Evolutionary conservation across 2,329 filamentous ascomycete species (phyloP), one percentile per base, ranked within the genome.

Genomic region (Pestalotiopsis fici): DNA sequence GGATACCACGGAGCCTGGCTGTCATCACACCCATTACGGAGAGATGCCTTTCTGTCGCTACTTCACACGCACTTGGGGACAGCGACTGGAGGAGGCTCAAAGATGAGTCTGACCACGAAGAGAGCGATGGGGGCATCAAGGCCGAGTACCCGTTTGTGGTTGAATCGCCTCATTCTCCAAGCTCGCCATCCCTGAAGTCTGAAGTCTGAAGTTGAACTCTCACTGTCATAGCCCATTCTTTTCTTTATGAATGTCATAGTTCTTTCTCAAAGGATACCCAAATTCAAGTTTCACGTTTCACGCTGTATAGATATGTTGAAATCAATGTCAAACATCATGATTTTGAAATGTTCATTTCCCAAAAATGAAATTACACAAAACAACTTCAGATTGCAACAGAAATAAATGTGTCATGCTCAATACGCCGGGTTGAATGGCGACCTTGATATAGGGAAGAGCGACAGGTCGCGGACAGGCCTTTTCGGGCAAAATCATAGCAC

Each of bases 101-200:
- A 5, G 56, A 67, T 25, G 37, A 55, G 6, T 67, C 65, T 4
- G 43, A 37, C 25, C 25, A 62, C 12, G 50, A 59, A 25, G 62
- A 67, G 57, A 62, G 43, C 54, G 13, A 64, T 4, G 37, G 35
- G n/a, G 65, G 67, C 59, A 69, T 69, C 50, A 63, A 65, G 35
- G 59, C 67, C 18, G 69, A 66, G n/a, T 69, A 69, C 60, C 66
- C 65, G 13, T 70, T 65, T 21, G 62, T 64, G 18, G 67, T 70
- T n/a, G 69, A 69, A 57, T 56, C 59, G 28, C 59, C 66, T 7
- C 31, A 35, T 12, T n/a, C 43, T 18, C 43, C 18, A 23, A 11
- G 3, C 43, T 28, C 67, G 18, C 43, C 43, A n/a, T 50, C 43
- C 7, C 21, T 23, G 18, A n/a, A 50, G 43, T 50, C 43, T 50